These are phyloP conservation scores for Domatiomyces catenatus DNA, from an alignment of 2,329 filamentous ascomycete species.

Conservation along the genomic window DNA sequence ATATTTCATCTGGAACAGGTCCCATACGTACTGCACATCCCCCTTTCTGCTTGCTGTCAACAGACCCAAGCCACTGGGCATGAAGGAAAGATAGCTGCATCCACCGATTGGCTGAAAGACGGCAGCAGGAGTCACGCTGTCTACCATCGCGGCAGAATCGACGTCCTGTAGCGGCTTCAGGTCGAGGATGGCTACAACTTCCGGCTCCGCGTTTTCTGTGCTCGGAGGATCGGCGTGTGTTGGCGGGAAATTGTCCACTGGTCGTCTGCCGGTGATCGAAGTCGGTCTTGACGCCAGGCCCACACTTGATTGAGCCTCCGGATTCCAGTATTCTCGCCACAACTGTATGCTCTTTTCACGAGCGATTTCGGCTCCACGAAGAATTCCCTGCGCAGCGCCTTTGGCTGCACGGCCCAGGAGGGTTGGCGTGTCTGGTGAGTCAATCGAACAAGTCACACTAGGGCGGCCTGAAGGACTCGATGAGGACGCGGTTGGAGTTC, in stretches of 20 bases:
- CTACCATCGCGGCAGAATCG: constrained; percentile 19
- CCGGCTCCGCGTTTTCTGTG: constrained; percentile 25
- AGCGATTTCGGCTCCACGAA: constrained; percentile 34
- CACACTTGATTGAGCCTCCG: constrained; percentile 20
- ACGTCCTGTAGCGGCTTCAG: constrained; percentile 28
- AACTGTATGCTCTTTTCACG: constrained; percentile 34
- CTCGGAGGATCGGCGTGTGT: constrained; percentile 30
- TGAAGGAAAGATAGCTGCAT: constrained; percentile 35
- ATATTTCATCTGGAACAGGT: constrained; percentile 33
- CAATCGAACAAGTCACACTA: constrained; percentile 29
- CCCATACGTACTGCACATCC: constrained; percentile 36
- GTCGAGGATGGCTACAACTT: constrained; percentile 33
- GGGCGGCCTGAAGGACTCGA: constrained; percentile 29
- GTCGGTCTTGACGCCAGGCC: constrained; percentile 20
- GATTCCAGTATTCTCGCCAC: constrained; percentile 37
- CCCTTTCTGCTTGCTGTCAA: constrained; percentile 35
- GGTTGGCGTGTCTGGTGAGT: constrained; percentile 33
- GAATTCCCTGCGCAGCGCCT: constrained; percentile 35
- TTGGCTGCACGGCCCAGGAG: constrained; percentile 33
- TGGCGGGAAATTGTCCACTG: constrained; percentile 28
- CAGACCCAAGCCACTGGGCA: constrained; percentile 32
- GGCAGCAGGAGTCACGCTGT: constrained; percentile 21
- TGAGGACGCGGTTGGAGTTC: constrained; percentile 28
- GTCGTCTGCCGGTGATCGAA: constrained; percentile 15
- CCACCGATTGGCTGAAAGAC: constrained; percentile 35